These are phyloP conservation scores for Populus davidiana DNA, from an alignment of 345 rosid genomes.

Conservation along the genomic window DNA sequence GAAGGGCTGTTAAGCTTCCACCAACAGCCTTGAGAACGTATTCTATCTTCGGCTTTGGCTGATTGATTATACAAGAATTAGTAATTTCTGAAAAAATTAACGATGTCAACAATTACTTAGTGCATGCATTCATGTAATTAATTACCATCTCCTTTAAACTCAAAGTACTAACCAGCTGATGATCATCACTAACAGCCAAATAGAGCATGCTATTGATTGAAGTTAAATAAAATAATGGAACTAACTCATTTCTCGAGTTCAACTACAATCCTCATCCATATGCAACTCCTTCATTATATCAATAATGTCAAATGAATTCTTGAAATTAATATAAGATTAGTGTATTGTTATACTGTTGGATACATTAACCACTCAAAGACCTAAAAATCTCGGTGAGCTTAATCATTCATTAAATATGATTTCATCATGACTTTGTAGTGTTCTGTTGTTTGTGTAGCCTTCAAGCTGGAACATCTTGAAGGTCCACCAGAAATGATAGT, in stretches of 20 bases:
- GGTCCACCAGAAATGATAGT: not conserved
- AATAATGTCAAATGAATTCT: conserved; percentile 7
- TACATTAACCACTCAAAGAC: not conserved
- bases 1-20: conserved; percentile 96
- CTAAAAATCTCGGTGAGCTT: not conserved
- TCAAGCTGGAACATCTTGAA: not conserved
- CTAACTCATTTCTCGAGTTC: not conserved
- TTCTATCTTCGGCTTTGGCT: conserved; percentile 97
- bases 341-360: not conserved
- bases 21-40: conserved; percentile 96
- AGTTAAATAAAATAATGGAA: not conserved
- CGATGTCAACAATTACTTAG: not conserved
- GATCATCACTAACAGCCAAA: not conserved
- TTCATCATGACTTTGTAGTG: not conserved
- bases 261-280: not conserved
- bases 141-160: not conserved
- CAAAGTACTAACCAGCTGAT: not conserved
- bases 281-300: not conserved
- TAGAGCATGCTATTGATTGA: not conserved
- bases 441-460: not conserved
- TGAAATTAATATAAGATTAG: not conserved
- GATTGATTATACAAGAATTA: conserved; percentile 18
- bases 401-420: not conserved
- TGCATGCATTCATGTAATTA: not conserved
- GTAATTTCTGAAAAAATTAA: conserved; percentile 18